Evolutionary conservation across 495 filamentous ascomycete genomes (phyloP), one percentile per base, ranked within the genome.

Genomic region (Penicillium argentinense): DNA sequence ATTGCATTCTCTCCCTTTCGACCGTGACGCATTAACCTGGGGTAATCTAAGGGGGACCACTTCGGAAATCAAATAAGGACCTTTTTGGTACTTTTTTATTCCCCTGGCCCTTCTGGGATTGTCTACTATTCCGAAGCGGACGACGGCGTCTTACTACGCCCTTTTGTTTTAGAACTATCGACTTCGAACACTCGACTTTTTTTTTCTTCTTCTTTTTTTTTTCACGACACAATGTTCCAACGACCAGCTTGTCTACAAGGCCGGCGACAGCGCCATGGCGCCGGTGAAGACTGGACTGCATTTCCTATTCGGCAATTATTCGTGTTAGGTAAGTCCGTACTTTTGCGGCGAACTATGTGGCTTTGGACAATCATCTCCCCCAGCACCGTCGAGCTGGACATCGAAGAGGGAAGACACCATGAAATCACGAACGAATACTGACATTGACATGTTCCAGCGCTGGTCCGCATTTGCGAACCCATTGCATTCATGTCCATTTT

Each of bases 401-500:
- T 33, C 13, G 11, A 41, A 17, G 9, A 28, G 21, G 29, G 16
- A 24, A 21, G 18, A 30, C 4, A 14, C 9, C 12, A 27, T 28
- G 34, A 28, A 29, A 43, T 46, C 32, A 60, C 72, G 80, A 57
- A 80, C 68, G n/a, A n/a, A n/a, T n/a, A n/a, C n/a, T n/a, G n/a
- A n/a, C n/a, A n/a, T n/a, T 53, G 45, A 39, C 3, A 34, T 45
- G 28, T 39, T 39, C 57, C 54, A 97, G 93, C 91, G 25, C 68
- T 96, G 52, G 95, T 89, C 63, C 84, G 93, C 56, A 95, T 99
- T 67, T 96, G 89, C 75, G 93, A 99, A 67, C 93, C 93, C 36
- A 96, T 99, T 66, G 95, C 93, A 8, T 97, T 99, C 77, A 97
- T 96, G 87, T 96, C 91, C 39, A 96, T 99, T 55, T 97, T 99